Percentiles rank a stretch among this genome's conserved stretches.
phyloP scores from a whole-genome alignment of 2,329 filamentous ascomycete genomes.

The Verruconis gallopava region DNA sequence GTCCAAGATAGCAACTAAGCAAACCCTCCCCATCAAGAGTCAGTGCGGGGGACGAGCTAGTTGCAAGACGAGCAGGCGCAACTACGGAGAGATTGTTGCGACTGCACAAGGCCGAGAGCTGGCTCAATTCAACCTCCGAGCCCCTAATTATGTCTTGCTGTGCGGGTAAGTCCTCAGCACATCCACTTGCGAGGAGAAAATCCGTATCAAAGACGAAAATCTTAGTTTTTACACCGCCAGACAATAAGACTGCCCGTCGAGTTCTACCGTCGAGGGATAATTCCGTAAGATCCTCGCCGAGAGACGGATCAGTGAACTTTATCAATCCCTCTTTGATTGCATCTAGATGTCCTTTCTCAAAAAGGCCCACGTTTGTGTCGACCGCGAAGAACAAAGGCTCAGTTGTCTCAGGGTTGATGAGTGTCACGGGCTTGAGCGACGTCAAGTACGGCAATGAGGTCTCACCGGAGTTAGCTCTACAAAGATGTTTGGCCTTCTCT shows the following conservation, averaged over 20 bases:
- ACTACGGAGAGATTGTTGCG: slow-evolving; percentile 20
- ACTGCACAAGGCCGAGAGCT: slow-evolving; percentile 20
- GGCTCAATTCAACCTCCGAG: slow-evolving; percentile 16
- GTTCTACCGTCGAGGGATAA: slow-evolving; percentile 10
- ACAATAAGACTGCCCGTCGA: slow-evolving; percentile 14
- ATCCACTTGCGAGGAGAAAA: slow-evolving; percentile 10
- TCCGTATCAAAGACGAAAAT: slow-evolving; percentile 16
- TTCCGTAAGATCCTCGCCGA: slow-evolving; percentile 1
- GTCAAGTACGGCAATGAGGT: slow-evolving; percentile 16
- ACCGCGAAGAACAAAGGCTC: slow-evolving; percentile 17
- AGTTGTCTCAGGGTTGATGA: neutral
- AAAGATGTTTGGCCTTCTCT: slow-evolving; percentile 20
- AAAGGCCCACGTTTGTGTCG: slow-evolving; percentile 17
- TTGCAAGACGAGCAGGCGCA: slow-evolving; percentile 18
- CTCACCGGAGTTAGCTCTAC: slow-evolving; percentile 16
- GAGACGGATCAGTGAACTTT: slow-evolving; percentile 13
- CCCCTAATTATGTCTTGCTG: too few relatives aligned
- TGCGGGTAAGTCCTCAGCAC: too few relatives aligned
- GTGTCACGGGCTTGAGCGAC: slow-evolving; percentile 18
- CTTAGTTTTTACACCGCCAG: slow-evolving; percentile 15
- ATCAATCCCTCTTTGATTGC: slow-evolving; percentile 16
- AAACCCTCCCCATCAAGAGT: slow-evolving; percentile 23
- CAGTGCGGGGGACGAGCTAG: slow-evolving; percentile 20
- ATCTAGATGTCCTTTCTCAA: slow-evolving; percentile 18
- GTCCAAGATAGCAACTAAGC: slow-evolving; percentile 21